A percentile compares a stretch with the other conserved stretches of the same genome.
phyloP scores from a whole-genome alignment of 116 monocot species.

The Phalaenopsis hybrid region DNA sequence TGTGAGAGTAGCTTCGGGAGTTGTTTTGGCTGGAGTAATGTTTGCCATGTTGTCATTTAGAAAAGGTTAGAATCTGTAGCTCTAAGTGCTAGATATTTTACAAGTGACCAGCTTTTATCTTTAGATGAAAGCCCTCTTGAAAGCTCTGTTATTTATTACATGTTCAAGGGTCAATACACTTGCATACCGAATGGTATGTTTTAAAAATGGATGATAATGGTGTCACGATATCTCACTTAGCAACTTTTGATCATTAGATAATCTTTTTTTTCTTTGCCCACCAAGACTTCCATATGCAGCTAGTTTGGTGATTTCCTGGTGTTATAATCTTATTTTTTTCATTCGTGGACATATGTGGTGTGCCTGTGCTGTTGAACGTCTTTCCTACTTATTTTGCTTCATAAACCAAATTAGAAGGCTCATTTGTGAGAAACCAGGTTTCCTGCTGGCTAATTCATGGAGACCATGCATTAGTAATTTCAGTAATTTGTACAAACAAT shows the following conservation, averaged over 20 bases:
- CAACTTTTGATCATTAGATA: not conserved
- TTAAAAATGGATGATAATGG: not conserved
- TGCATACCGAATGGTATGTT: not conserved
- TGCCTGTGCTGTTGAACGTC: not conserved
- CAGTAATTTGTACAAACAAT: too few relatives aligned
- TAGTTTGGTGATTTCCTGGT: not conserved
- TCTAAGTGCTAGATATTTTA: not conserved
- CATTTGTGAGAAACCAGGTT: not conserved
- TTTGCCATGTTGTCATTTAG: conserved; percentile 70
- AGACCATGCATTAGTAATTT: too few relatives aligned
- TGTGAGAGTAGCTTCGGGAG: conserved; percentile 49
- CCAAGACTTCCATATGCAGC: not conserved
- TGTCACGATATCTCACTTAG: not conserved
- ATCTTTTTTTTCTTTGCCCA: not conserved
- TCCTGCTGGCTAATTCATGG: not conserved
- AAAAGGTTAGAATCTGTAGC: conserved; percentile 56
- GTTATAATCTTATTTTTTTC: not conserved
- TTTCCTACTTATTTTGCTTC: not conserved
- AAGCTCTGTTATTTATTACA: not conserved
- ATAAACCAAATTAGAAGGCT: not conserved
- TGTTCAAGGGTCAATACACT: not conserved
- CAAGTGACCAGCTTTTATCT: not conserved
- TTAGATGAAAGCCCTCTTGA: not conserved
- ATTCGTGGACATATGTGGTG: not conserved
- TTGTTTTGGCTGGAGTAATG: conserved; percentile 54